These are phyloP conservation scores for Puccinia sorghi DNA, from an alignment of 1,284 basidiomycete genomes.

Conservation along the genomic window DNA sequence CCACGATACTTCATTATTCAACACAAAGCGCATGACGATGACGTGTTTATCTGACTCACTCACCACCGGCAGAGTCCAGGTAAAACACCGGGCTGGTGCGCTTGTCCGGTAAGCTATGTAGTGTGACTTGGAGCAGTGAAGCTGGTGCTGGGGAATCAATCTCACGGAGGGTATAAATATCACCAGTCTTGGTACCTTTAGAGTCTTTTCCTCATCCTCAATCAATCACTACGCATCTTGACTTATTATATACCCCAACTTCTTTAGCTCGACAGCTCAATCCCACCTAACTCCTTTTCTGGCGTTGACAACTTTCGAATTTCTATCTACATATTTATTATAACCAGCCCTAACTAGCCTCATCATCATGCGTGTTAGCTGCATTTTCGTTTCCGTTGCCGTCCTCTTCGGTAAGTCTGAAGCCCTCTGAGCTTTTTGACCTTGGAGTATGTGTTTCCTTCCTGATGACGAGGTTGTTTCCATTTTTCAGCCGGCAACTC, in stretches of 20 bases:
- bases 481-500: background rate
- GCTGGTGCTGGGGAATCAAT: background rate
- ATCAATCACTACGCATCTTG: background rate
- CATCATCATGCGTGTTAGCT: conserved; percentile 22
- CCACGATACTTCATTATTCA: too few species aligned
- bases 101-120: background rate
- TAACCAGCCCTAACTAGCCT: background rate
- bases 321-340: background rate
- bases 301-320: background rate
- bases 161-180: background rate
- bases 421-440: too few species aligned
- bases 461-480: background rate
- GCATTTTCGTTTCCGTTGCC: conserved; percentile 16
- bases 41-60: too few species aligned
- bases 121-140: background rate
- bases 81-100: background rate
- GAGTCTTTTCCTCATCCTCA: background rate
- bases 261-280: background rate
- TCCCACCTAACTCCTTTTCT: background rate
- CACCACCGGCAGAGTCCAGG: too few species aligned
- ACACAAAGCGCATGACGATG: too few species aligned
- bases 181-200: background rate
- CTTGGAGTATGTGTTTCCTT: background rate
- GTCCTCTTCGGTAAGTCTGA: conserved; percentile 1
- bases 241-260: conserved; percentile 1